Base-by-base conservation (phyloP, 176 grass and related monocot genomes). In the Tillandsia fasciculata region DNA sequence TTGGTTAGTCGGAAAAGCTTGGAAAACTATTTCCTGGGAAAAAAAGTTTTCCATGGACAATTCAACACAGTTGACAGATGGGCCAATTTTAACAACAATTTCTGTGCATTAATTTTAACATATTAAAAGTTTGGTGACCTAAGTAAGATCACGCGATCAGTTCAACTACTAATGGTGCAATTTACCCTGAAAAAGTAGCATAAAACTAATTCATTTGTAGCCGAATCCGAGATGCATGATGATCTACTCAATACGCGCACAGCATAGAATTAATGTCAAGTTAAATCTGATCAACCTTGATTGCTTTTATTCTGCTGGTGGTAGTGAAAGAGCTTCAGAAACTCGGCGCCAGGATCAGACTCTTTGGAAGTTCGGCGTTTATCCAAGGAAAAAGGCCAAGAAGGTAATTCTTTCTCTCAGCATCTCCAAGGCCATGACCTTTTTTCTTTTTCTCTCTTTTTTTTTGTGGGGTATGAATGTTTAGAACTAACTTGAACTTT, bases 281-380 rank as follows among this genome's bases (percentile, higher is more conserved):
- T 22, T 42, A 42, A 59, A 61, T 15, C 56, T 61, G 56, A 61
- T 20, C 56, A 18, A 15, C 56, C 56, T 61, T n/a, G 56, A 61
- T 51, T 69, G 15, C 8, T 69, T 69, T 71, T 12, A 4, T 59
- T 71, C 51, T 42, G 12, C 22, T 71, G 12, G 3, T 57, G 13
- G 9, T 61, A 73, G 71, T 73, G 56, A 50, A 73, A 42, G 71
- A 73, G 33, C n/a, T 73, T 29, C 54, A 50, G 10, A 73, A 73
- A 24, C 54, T 73, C 8, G 71, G 71, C 24, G 71, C 71, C 71
- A 63, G n/a, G 50, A 73, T 64, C 33, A 63, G 24, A 26, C 17
- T 61, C 63, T 8, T 13, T 26, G 56, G 71, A 11, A 73, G 33
- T 17, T 12, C 53, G 63, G 53, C 71, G 5, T 3, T 73, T 63